Base-by-base conservation (phyloP, 2,329 filamentous ascomycete species). In the Penicillium sp. region DNA sequence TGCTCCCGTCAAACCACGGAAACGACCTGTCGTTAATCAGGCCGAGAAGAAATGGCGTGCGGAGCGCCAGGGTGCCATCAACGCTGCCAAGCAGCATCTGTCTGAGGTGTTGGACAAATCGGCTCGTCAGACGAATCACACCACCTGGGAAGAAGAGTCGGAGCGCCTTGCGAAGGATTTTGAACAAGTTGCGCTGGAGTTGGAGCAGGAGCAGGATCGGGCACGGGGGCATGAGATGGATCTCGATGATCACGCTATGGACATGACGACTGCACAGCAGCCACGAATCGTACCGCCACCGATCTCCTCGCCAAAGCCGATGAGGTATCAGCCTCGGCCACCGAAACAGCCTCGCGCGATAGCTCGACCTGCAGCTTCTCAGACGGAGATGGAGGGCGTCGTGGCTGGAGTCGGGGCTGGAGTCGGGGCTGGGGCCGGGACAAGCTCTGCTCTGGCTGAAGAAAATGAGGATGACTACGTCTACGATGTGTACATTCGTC, bases 401-500 rank as follows among this genome's bases (percentile, higher is more conserved):
- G 49, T 18, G 29, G 29, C 29, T 11, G 29, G 11, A 11, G 11
- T 11, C 11, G 29, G 8, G 8, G 11, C 29, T 11, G 29, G 8
- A 18, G 33, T 7, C 11, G 41, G 18, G 9, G 18, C 11, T 8
- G n/a, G n/a, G 11, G 24, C 34, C 24, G 35, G 35, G 7, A n/a
- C 43, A 24, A 26, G 9, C 6, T 32, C 57, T 13, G 47, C 50
- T 4, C 53, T 56, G 9, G 69, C 72, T 24, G 70, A 73, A 8
- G 71, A 73, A 18, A 70, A 71, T 18, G 74, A 75, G n/a, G 67
- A 62, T 24, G 77, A 79, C 39, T 83, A 80, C 60, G 78, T 83
- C 48, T 82, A 81, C 62, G 81, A 83, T 56, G 81, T 78, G 8
- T 83, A 83, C 61, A 68, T 82, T 37, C 77, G 80, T 2, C 69